These are phyloP conservation scores for Colletotrichum incanum DNA, from an alignment of 2,329 filamentous ascomycete species.

Conservation along the genomic window DNA sequence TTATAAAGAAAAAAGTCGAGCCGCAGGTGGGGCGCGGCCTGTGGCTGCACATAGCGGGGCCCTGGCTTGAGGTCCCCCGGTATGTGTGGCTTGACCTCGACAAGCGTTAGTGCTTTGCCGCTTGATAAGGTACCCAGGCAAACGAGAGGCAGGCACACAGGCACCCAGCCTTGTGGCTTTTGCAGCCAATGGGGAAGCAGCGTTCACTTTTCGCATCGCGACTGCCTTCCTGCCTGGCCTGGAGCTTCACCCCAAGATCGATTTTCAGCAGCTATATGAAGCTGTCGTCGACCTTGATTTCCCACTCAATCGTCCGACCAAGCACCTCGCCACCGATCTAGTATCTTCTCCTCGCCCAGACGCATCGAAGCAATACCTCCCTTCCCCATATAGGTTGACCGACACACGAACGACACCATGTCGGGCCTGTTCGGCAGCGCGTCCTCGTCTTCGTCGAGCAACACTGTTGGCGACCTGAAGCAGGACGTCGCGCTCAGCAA, in stretches of 20 bases:
- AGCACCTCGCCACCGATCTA: no score
- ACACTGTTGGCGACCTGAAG: conserved; percentile 90
- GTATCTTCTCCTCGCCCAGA: background rate
- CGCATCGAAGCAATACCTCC: background rate
- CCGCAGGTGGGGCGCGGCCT: conserved; percentile 22
- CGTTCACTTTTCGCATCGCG: conserved; percentile 42
- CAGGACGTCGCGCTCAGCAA: conserved; percentile 86
- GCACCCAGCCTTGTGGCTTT: conserved; percentile 40
- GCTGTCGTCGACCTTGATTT: background rate
- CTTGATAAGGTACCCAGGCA: conserved; percentile 15
- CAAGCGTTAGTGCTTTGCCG: conserved; percentile 7
- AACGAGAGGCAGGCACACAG: conserved; percentile 16
- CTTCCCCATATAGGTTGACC: background rate
- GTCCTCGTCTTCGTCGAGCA: conserved; percentile 68
- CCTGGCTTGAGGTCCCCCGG: background rate
- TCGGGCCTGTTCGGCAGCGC: conserved; percentile 73
- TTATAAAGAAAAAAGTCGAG: conserved; percentile 36
- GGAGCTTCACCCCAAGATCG: conserved; percentile 15
- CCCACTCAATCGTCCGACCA: background rate
- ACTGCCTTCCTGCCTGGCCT: conserved; percentile 34
- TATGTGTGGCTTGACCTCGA: conserved; percentile 24
- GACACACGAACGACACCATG: conserved; percentile 63
- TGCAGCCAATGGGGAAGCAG: conserved; percentile 27
- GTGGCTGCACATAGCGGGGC: conserved; percentile 25
- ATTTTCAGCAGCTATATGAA: conserved; percentile 27